Evolutionary conservation across 1,284 basidiomycete species (phyloP), one percentile per base, ranked within the genome.

Genomic region (Boletus sp.): DNA sequence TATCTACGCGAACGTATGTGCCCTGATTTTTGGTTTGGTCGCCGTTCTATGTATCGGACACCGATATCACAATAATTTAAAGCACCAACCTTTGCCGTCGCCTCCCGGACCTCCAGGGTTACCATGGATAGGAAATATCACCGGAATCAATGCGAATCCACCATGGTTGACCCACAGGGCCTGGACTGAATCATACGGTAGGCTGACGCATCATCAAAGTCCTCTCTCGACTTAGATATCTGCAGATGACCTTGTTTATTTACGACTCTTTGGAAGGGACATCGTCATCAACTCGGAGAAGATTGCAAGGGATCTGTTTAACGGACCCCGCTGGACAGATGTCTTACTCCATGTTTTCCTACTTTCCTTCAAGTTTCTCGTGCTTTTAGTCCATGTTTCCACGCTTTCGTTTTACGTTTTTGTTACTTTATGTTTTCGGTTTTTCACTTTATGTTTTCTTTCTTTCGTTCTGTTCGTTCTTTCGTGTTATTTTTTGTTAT

Each of bases 241-340:
- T 10, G 6, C 25, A 62, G 59, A 60, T 9, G 60, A 62, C 21
- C 13, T 62, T 4, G 3, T 62, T 16, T 44, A 62, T 21, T 23
- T 44, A 2, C 61, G 60, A 35, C 50, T 64, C 14, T 17, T 62
- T 27, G 61, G 61, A 7, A 63, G 28, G 43, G 52, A 54, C 6
- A 27, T 63, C 31, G 49, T 64, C 5, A 52, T 63, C 30, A 64
- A 64, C 17, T 64, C 62, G 0, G 56, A 60, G 35, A 49, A 43
- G 31, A 23, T 55, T 3, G 52, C 62, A 10, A 64, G 38, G 21
- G 56, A 64, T 0, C 21, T 63, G 23, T 53, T 64, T n/a, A n/a
- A n/a, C n/a, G n/a, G n/a, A n/a, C n/a, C n/a, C n/a, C n/a, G n/a
- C n/a, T n/a, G n/a, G n/a, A n/a, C n/a, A n/a, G n/a, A n/a, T n/a